Evolutionary conservation across 805 yeast species (phyloP), one percentile per base, ranked within the genome.

Genomic region (Naumovozyma castellii): DNA sequence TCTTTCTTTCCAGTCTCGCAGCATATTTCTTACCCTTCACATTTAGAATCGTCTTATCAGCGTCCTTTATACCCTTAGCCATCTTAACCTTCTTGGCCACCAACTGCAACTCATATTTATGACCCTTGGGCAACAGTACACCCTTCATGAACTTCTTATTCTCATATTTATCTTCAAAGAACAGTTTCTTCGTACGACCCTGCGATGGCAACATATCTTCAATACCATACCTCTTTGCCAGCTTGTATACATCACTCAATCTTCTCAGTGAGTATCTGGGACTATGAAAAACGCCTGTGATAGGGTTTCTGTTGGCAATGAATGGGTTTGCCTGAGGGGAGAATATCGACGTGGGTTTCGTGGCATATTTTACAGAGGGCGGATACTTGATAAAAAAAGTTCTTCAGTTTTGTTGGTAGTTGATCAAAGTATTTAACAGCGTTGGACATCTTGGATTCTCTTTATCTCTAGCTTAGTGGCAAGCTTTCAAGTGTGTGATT

Each of bases 251-350:
- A 47, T 80, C 95, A 15, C 88, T 76, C 54, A 84, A 87, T 53
- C 90, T 75, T 65, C 95, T 75, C 54, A 80, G 66, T 6, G 95
- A 84, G 62, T 75, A 84, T 49, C 76, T 71, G 18, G 97, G 84
- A 43, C 77, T 76, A 52, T 84, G 94, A 66, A 79, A 76, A 50
- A 65, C 69, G n/a, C 81, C 75, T 17, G 94, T 85, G 17, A 81
- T 74, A 16, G 94, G 86, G 59, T 87, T 87, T 54, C 73, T 81
- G 61, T 85, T 87, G 18, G 94, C 80, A 40, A 85, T 61, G 61
- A 88, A 88, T 39, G 97, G 97, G 62, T 88, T 88, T 50, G 87
- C 83, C 44, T 75, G 73, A 17, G 74, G 71, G 36, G 86, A 88
- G 36, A 64, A 66, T 17, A 84, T 78, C 20, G 75, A 65, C 2